Evolutionary conservation across 768 basidiomycete genomes (phyloP), one percentile per base, ranked within the genome.

Genomic region (Fomitopsis serialis): DNA sequence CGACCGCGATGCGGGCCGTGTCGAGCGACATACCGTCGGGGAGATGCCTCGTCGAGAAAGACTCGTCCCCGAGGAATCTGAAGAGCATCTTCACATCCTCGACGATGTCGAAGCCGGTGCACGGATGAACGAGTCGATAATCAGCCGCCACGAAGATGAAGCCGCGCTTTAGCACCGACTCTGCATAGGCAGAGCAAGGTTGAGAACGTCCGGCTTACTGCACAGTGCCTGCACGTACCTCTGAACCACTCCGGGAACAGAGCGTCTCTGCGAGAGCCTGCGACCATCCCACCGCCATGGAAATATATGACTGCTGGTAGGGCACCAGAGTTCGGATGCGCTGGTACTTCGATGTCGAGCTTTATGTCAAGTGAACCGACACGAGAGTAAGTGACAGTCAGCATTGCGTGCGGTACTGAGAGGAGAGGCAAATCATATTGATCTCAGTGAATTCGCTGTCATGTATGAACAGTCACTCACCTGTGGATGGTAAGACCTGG

Each of bases 41-140:
- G 13, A 40, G 37, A 15, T 40, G 19, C 37, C 5, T 40, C 37
- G 6, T 15, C 8, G 37, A 40, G 37, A 40, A 40, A 15, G 13
- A 15, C 7, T 5, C 7, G 37, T 40, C 19, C 8, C 7, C 37
- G 1, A 87, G 56, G 62, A 79, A 87, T 0, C 54, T 45, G 52
- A 86, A 81, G 2, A 82, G 63, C 54, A 80, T 81, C 45, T 74
- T 68, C 50, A 86, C 70, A 61, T 89, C 86, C 36, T 76, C 69
- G 7, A 82, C 58, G 35, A 87, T 73, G 22, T 81, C 77, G 56
- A 81, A 79, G 0, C 76, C 80, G 8, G 79, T 82, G 0, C 77
- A 50, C 1, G 74, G 69, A 1, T 70, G 77, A 15, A 87, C 52
- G 11, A 88, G 77, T 13, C 77, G 73, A 60, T 87, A 85, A 58